phyloP scores from a whole-genome alignment of 2,329 filamentous ascomycete genomes.

The Diplodia intermedia region DNA sequence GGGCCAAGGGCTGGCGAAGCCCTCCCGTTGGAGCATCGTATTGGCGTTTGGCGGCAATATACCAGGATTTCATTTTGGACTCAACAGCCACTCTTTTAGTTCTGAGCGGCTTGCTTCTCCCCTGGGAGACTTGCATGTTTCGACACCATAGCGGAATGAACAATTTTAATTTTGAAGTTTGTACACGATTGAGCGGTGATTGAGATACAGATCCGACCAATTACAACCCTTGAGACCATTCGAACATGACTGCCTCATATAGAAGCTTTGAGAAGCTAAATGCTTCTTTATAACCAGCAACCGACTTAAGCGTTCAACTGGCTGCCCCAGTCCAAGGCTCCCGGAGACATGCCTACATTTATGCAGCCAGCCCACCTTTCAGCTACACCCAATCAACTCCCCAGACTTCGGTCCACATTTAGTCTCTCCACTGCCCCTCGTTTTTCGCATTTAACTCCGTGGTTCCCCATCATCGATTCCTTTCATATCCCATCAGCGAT shows the following conservation, averaged over 20 bases:
- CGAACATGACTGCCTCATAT: not conserved
- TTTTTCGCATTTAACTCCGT: slow-evolving; percentile 4
- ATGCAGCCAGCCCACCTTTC: slow-evolving; percentile 10
- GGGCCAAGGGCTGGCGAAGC: slow-evolving; percentile 25
- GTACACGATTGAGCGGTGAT: slow-evolving; percentile 9
- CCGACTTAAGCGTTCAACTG: not conserved
- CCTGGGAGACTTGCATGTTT: not conserved
- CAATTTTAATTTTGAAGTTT: not conserved
- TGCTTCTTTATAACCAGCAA: not conserved
- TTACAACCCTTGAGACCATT: not conserved
- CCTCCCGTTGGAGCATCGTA: slow-evolving; percentile 17
- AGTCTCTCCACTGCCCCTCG: not conserved
- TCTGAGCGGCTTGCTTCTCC: not conserved
- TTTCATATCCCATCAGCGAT: not conserved
- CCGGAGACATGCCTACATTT: not conserved
- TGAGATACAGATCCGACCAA: slow-evolving; percentile 1
- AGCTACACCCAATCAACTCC: not conserved
- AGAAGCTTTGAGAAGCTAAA: not conserved
- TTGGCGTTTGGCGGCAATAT: slow-evolving; percentile 20
- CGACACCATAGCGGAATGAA: slow-evolving; percentile 1
- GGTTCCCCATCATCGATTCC: not conserved
- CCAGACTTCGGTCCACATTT: not conserved
- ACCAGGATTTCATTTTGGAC: slow-evolving; percentile 11
- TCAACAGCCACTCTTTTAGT: slow-evolving; percentile 5
- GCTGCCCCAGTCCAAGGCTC: not conserved